Evolutionary conservation across 2,329 filamentous ascomycete genomes (phyloP).

Genomic region (Claviceps cyperi): DNA sequence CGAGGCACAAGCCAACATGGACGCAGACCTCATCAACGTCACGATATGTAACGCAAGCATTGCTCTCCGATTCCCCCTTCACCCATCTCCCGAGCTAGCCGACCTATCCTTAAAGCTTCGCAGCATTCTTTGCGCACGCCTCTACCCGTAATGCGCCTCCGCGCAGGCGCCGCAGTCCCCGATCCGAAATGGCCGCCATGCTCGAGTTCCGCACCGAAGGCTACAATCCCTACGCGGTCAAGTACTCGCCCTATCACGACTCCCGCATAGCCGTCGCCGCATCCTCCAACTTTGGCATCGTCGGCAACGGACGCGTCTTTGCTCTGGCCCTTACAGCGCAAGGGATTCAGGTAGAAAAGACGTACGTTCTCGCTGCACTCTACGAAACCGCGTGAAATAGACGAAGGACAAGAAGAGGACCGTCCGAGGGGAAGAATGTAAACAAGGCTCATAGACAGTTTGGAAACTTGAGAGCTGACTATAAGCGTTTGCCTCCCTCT

Average conservation of each 20-base stretch:
- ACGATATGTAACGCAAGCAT: background rate
- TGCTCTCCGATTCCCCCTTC: background rate
- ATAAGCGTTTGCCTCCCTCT: background rate
- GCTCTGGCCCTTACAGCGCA: constrained; percentile 69
- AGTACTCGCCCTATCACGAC: constrained; percentile 98
- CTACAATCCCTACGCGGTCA: constrained; percentile 91
- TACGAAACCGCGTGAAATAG: too few species aligned
- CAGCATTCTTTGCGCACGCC: background rate
- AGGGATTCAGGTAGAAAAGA: constrained; percentile 74
- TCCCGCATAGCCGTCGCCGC: constrained; percentile 79
- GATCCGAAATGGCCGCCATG: constrained; percentile 45
- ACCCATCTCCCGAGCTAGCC: background rate
- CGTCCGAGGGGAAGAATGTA: too few species aligned
- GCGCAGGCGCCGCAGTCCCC: constrained; percentile 2
- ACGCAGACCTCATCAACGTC: constrained; percentile 1
- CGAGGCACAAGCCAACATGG: constrained; percentile 6
- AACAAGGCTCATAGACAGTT: background rate
- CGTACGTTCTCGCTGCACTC: constrained; percentile 29
- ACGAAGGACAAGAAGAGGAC: background rate
- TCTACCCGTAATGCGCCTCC: constrained; percentile 9
- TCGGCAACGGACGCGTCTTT: constrained; percentile 86
- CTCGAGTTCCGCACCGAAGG: constrained; percentile 88
- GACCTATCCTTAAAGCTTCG: background rate
- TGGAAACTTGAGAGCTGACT: background rate
- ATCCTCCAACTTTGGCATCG: constrained; percentile 91